A percentile compares a stretch with the other conserved stretches of the same genome.
Evolutionary conservation across 768 basidiomycete genomes (phyloP).

Genomic region (Amanita inopinata): DNA sequence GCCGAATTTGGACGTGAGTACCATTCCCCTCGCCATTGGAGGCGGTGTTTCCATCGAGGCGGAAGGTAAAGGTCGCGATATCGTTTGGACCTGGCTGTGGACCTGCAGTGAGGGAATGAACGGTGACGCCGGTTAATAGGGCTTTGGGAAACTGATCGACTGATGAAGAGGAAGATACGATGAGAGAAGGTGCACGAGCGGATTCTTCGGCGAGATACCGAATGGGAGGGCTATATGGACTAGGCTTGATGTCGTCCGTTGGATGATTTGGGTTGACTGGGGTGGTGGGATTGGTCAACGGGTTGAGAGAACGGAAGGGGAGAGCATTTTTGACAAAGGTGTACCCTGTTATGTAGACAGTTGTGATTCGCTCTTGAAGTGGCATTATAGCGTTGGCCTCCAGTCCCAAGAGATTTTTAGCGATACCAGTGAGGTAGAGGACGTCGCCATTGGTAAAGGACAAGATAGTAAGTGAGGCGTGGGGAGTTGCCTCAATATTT

Average conservation of each 20-base stretch:
- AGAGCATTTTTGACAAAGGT: slow-evolving; percentile 43
- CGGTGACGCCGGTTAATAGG: slow-evolving; percentile 14
- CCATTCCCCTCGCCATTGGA: slow-evolving; percentile 9
- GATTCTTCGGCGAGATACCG: slow-evolving; percentile 41
- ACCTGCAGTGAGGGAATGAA: neutral
- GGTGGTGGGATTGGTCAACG: no score
- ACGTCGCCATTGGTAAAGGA: slow-evolving; percentile 44
- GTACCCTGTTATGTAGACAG: slow-evolving; percentile 41
- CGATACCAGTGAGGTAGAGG: slow-evolving; percentile 53
- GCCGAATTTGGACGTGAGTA: slow-evolving; percentile 25
- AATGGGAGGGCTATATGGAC: slow-evolving; percentile 55
- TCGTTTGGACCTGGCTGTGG: neutral
- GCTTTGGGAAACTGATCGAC: slow-evolving; percentile 32
- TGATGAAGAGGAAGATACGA: slow-evolving; percentile 21
- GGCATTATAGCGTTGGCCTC: slow-evolving; percentile 48
- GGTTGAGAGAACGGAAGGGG: slow-evolving; percentile 32
- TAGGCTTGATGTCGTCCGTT: slow-evolving; percentile 14
- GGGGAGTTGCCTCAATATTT: slow-evolving; percentile 46
- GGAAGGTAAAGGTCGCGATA: slow-evolving; percentile 39
- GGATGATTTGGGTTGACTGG: slow-evolving; percentile 12
- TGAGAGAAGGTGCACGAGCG: neutral
- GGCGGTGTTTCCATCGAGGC: slow-evolving; percentile 26
- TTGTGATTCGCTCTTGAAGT: slow-evolving; percentile 39
- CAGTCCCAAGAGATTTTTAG: slow-evolving; percentile 36
- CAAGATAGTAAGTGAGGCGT: slow-evolving; percentile 49